These are phyloP conservation scores for Amylocarpus encephaloides DNA, from an alignment of 2,329 filamentous ascomycete species.

Conservation along the genomic window DNA sequence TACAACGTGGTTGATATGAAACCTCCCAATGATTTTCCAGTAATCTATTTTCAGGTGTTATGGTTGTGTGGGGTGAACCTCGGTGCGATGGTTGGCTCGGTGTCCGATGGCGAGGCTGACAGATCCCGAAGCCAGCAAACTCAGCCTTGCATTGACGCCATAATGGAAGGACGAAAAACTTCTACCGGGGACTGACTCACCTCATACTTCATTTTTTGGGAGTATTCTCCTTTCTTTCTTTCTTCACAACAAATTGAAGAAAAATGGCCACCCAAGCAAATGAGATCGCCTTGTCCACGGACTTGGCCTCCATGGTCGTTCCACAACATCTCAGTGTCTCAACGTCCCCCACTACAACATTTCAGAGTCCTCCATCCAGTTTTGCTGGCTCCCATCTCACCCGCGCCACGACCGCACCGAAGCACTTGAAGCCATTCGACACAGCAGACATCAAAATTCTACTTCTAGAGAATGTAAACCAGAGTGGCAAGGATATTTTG, in stretches of 20 bases:
- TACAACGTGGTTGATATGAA: too few species aligned
- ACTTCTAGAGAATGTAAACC: constrained; percentile 91
- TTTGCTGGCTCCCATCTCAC: constrained; percentile 42
- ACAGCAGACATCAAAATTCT: constrained; percentile 95
- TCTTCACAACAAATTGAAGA: not conserved
- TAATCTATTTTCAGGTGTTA: not conserved
- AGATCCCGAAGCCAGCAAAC: not conserved
- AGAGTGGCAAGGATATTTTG: constrained; percentile 79
- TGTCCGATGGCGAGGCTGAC: constrained; percentile 5
- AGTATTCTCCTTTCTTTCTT: not conserved
- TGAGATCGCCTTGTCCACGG: constrained; percentile 40
- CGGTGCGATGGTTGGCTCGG: not conserved
- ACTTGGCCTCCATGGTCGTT: constrained; percentile 35
- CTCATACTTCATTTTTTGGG: not conserved
- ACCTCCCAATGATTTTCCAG: too few species aligned
- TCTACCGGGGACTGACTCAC: constrained; percentile 7
- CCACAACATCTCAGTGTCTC: constrained; percentile 62
- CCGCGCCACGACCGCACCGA: constrained; percentile 44
- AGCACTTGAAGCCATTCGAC: constrained; percentile 90
- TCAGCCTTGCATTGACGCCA: constrained; percentile 9
- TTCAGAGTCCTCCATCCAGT: constrained; percentile 67
- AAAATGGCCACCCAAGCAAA: constrained; percentile 34
- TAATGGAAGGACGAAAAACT: not conserved
- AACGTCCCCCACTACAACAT: constrained; percentile 66
- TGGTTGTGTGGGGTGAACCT: not conserved